A percentile compares a stretch with the other conserved stretches of the same genome.
Conservation (phyloP, 345 rosid genomes). For the Dovyalis caffra region DNA sequence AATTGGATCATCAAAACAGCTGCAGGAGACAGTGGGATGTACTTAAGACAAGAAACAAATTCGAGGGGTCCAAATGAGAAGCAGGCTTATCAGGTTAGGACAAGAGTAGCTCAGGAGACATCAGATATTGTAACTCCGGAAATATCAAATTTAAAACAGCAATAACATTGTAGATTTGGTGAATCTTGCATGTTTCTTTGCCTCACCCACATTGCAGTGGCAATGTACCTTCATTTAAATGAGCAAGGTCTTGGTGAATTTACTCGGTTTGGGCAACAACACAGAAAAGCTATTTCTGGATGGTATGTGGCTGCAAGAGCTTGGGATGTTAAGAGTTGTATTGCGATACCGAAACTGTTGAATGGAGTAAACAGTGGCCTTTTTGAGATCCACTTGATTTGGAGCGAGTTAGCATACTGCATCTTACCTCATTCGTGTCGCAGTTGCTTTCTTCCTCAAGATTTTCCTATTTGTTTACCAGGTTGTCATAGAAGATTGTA, state of each 20-base stretch:
- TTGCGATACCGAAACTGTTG: not conserved
- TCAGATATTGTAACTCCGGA: constrained; percentile 13
- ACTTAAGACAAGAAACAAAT: constrained; percentile 37
- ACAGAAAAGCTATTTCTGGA: not conserved
- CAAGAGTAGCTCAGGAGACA: constrained; percentile 26
- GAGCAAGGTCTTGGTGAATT: not conserved
- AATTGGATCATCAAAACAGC: constrained; percentile 53
- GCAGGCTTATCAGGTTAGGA: constrained; percentile 59
- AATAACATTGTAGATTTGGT: constrained; percentile 3
- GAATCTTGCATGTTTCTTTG: not conserved
- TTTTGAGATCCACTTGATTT: not conserved
- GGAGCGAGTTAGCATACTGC: not conserved
- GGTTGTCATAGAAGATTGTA: not conserved
- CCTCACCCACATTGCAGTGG: not conserved
- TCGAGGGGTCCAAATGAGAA: constrained; percentile 44
- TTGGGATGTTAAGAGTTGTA: not conserved
- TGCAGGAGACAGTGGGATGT: constrained; percentile 32
- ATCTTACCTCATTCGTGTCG: not conserved
- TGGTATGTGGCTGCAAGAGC: not conserved
- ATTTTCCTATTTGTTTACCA: not conserved
- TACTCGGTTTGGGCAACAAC: not conserved
- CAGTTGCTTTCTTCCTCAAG: not conserved
- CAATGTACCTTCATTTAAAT: not conserved
- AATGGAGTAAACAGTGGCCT: not conserved
- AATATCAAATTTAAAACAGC: constrained; percentile 15